Conservation (phyloP, 2,329 filamentous ascomycete species). For the Botrytis byssoidea region DNA sequence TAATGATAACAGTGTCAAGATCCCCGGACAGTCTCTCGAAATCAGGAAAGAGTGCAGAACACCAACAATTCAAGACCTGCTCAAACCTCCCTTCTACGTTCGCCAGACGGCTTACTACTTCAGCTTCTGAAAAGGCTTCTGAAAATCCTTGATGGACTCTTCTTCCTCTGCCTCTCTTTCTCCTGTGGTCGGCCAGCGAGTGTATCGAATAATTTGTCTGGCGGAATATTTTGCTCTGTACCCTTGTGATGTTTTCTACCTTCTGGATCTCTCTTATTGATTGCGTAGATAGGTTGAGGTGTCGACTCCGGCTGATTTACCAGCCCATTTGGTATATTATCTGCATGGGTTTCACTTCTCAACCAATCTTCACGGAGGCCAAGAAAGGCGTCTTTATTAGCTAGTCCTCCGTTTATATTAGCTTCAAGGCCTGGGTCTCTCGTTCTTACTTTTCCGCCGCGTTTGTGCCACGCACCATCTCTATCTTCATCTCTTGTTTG, state of each 20-base stretch:
- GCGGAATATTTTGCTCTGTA: rapidly evolving
- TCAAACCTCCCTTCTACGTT: neutral
- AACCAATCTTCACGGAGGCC: too few species aligned
- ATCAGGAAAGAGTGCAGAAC: neutral
- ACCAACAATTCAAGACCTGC: neutral
- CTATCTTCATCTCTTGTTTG: too few species aligned
- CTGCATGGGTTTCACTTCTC: rapidly evolving
- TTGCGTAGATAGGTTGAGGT: too few species aligned
- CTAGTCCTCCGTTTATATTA: too few species aligned
- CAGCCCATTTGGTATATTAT: too few species aligned
- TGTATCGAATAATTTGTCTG: rapidly evolving
- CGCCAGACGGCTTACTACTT: neutral
- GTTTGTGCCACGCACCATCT: too few species aligned
- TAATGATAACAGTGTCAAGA: neutral
- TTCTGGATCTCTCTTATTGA: neutral
- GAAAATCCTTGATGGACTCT: neutral
- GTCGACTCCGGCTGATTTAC: too few species aligned
- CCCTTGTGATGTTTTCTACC: neutral
- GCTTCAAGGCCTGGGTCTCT: too few species aligned
- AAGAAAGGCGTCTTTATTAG: too few species aligned
- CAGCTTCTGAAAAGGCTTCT: neutral
- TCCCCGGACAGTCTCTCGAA: neutral
- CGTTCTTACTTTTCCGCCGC: too few species aligned
- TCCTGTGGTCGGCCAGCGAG: neutral
- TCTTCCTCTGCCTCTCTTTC: neutral